Evolutionary conservation across 768 basidiomycete species (phyloP).

Genomic region (Paxillus ammoniavirescens): DNA sequence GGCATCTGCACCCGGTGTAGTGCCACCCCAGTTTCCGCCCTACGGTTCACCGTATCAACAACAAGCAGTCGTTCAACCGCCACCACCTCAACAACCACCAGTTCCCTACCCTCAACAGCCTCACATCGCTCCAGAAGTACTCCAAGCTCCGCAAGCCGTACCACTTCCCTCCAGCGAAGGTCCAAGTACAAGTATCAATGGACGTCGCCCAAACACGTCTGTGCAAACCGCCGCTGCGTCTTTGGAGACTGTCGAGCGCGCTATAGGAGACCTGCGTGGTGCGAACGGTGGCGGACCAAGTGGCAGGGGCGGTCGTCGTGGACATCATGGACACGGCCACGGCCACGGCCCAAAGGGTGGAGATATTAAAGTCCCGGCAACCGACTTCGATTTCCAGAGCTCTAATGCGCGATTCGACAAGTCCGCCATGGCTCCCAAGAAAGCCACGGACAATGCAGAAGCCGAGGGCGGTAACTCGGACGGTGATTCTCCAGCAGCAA

Average conservation of each 20-base stretch:
- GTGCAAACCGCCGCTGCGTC: constrained; percentile 75
- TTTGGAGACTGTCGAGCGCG: constrained; percentile 66
- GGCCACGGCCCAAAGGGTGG: constrained; percentile 30
- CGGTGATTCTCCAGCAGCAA: constrained; percentile 19
- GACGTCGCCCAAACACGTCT: constrained; percentile 42
- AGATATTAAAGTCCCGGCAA: constrained; percentile 56
- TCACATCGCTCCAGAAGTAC: constrained; percentile 25
- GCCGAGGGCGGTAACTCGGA: constrained; percentile 34
- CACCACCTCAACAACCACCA: constrained; percentile 29
- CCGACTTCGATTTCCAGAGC: constrained; percentile 80
- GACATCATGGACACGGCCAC: constrained; percentile 21
- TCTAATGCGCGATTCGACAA: constrained; percentile 85
- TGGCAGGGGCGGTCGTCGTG: constrained; percentile 41
- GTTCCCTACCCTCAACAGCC: constrained; percentile 27
- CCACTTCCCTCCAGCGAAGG: constrained; percentile 24
- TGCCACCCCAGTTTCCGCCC: constrained; percentile 29
- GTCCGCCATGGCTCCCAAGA: constrained; percentile 45
- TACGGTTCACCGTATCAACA: constrained; percentile 32
- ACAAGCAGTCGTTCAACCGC: constrained; percentile 30
- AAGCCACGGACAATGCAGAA: constrained; percentile 26
- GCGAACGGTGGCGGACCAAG: constrained; percentile 28
- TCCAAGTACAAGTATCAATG: constrained; percentile 24
- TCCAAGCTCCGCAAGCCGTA: constrained; percentile 15
- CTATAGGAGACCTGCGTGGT: constrained; percentile 49
- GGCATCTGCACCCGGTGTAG: constrained; percentile 49